phyloP scores from a whole-genome alignment of 1,284 basidiomycete species.

The Ceratobasidium sp. region DNA sequence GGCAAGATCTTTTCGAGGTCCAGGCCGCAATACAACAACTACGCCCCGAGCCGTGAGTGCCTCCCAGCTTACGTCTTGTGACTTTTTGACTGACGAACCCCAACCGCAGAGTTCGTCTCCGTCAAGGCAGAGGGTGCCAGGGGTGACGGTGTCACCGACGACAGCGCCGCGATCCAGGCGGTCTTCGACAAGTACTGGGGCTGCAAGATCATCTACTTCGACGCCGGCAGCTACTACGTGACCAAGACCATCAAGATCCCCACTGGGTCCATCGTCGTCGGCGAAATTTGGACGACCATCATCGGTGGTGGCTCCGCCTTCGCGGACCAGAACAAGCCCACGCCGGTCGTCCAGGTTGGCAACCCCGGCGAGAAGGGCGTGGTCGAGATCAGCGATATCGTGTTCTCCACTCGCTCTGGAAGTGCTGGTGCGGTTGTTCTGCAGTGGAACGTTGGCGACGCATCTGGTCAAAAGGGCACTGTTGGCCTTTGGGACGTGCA shows the following conservation, averaged over 20 bases:
- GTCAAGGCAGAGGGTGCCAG: slow-evolving; percentile 76
- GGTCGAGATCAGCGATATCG: slow-evolving; percentile 72
- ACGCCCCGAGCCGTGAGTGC: slow-evolving; percentile 63
- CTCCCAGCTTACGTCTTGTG: background rate
- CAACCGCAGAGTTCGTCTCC: slow-evolving; percentile 64
- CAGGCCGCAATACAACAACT: slow-evolving; percentile 79
- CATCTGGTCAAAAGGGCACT: slow-evolving; percentile 66
- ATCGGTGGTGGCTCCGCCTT: slow-evolving; percentile 75
- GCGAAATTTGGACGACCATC: slow-evolving; percentile 83
- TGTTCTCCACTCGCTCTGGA: slow-evolving; percentile 55
- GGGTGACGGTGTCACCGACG: slow-evolving; percentile 82
- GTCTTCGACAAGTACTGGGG: slow-evolving; percentile 76
- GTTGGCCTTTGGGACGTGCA: slow-evolving; percentile 82
- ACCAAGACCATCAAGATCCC: slow-evolving; percentile 79
- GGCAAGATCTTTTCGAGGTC: slow-evolving; percentile 73
- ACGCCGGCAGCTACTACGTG: slow-evolving; percentile 68
- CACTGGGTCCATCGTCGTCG: slow-evolving; percentile 75
- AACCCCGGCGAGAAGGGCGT: slow-evolving; percentile 64
- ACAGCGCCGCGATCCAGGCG: slow-evolving; percentile 74
- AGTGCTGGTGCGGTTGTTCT: slow-evolving; percentile 77
- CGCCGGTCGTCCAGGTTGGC: slow-evolving; percentile 71
- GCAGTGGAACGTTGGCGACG: slow-evolving; percentile 78
- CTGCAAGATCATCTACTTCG: slow-evolving; percentile 81
- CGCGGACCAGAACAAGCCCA: slow-evolving; percentile 67
- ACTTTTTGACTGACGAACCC: slow-evolving; percentile 14